A percentile compares a stretch with the other conserved stretches of the same genome.
These are phyloP conservation scores for Rhodomyrtus tomentosa DNA, from an alignment of 345 rosid species.

Conservation along the genomic window DNA sequence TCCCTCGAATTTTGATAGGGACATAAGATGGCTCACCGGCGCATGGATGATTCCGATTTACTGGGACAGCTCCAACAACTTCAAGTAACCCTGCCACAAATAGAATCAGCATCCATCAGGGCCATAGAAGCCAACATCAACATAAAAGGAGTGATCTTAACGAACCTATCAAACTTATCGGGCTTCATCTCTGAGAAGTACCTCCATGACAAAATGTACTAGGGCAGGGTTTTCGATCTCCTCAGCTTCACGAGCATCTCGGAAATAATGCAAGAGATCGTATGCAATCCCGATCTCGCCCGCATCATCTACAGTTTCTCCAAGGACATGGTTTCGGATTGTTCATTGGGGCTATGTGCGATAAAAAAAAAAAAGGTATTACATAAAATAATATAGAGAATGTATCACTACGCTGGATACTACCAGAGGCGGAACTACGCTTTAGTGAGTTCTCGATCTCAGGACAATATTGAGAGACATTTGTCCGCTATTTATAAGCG, in stretches of 20 bases:
- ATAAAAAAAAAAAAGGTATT: too few species aligned
- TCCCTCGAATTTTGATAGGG: slow-evolving; percentile 57
- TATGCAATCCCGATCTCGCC: not conserved
- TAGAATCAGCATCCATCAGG: slow-evolving; percentile 37
- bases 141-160: slow-evolving; percentile 58
- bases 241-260: slow-evolving; percentile 22
- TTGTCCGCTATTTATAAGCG: too few species aligned
- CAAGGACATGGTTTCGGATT: slow-evolving; percentile 48
- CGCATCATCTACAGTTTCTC: slow-evolving; percentile 55
- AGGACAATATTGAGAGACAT: not conserved
- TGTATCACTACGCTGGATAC: slow-evolving; percentile 7
- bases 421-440: not conserved
- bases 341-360: not conserved
- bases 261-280: slow-evolving; percentile 8
- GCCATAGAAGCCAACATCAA: slow-evolving; percentile 33
- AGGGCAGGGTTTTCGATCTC: slow-evolving; percentile 2
- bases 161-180: slow-evolving; percentile 67
- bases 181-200: slow-evolving; percentile 33
- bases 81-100: slow-evolving; percentile 28
- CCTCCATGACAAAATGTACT: slow-evolving; percentile 27
- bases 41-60: slow-evolving; percentile 45
- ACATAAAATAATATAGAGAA: not conserved
- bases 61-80: slow-evolving; percentile 56
- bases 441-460: not conserved
- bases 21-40: slow-evolving; percentile 78